These are phyloP conservation scores for Claviceps africana DNA, from an alignment of 2,329 filamentous ascomycete genomes.

Conservation along the genomic window DNA sequence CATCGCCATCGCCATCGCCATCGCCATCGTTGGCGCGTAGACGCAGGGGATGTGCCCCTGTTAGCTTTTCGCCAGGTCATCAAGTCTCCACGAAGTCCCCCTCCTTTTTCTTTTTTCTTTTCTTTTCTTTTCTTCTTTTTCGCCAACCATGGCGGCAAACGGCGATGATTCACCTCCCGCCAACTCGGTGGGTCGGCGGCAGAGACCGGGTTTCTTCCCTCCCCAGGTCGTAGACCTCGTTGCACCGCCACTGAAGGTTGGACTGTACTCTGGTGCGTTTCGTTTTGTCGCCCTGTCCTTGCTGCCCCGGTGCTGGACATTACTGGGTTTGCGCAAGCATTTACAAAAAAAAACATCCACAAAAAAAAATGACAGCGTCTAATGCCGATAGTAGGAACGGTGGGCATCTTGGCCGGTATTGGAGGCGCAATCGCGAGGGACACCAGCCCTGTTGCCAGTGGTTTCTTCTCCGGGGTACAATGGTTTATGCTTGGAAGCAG, in stretches of 20 bases:
- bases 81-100: neutral
- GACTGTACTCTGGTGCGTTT: conserved; percentile 39
- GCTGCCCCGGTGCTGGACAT: neutral
- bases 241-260: conserved; percentile 41
- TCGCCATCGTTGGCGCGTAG: too few relatives aligned
- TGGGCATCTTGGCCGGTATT: conserved; percentile 51
- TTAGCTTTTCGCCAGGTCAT: neutral
- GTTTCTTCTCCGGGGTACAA: conserved; percentile 58
- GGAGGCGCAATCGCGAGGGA: conserved; percentile 59
- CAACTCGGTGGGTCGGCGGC: conserved; percentile 12
- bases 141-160: conserved; percentile 8
- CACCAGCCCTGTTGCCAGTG: conserved; percentile 54
- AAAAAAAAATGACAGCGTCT: neutral
- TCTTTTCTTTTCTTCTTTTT: too few relatives aligned
- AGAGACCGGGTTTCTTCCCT: conserved; percentile 24
- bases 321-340: neutral
- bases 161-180: conserved; percentile 7
- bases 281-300: too few relatives aligned
- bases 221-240: conserved; percentile 31
- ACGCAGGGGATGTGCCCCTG: neutral
- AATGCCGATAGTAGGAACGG: conserved; percentile 31
- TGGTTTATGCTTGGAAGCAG: conserved; percentile 67
- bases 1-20: neutral
- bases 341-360: too few relatives aligned
- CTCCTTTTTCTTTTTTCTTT: too few relatives aligned